Percentiles rank a stretch among this genome's conserved stretches.
Conservation (phyloP, 345 rosid genomes). For the Geranium rotundifolium region DNA sequence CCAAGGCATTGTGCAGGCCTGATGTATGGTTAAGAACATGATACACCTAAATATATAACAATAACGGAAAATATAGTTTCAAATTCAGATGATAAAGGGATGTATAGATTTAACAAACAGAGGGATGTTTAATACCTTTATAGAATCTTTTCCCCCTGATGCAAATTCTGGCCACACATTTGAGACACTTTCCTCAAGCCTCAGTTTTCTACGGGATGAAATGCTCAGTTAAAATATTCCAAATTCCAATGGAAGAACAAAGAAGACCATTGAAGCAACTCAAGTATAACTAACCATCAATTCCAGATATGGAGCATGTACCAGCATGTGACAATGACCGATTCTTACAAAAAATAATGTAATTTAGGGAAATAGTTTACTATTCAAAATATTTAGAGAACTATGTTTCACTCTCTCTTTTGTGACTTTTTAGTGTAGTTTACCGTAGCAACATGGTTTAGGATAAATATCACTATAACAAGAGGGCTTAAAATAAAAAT, state of each 20-base stretch:
- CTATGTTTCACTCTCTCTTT: no score
- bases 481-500: no score
- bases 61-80: background rate
- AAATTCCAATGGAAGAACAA: no score
- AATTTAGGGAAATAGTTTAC: no score
- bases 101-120: constrained; percentile 4
- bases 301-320: no score
- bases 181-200: constrained; percentile 61
- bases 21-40: constrained; percentile 96
- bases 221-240: background rate
- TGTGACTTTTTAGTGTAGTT: no score
- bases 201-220: constrained; percentile 60
- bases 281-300: no score
- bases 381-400: no score
- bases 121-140: constrained; percentile 43
- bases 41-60: constrained; percentile 47
- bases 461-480: no score
- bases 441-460: no score
- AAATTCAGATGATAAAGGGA: constrained; percentile 10
- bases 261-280: background rate
- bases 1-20: constrained; percentile 77
- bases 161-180: constrained; percentile 81
- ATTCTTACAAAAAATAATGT: no score
- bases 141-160: constrained; percentile 52
- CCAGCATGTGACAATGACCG: no score